phyloP scores from a whole-genome alignment of 2,329 filamentous ascomycete species.

The Fusarium haematococcum region DNA sequence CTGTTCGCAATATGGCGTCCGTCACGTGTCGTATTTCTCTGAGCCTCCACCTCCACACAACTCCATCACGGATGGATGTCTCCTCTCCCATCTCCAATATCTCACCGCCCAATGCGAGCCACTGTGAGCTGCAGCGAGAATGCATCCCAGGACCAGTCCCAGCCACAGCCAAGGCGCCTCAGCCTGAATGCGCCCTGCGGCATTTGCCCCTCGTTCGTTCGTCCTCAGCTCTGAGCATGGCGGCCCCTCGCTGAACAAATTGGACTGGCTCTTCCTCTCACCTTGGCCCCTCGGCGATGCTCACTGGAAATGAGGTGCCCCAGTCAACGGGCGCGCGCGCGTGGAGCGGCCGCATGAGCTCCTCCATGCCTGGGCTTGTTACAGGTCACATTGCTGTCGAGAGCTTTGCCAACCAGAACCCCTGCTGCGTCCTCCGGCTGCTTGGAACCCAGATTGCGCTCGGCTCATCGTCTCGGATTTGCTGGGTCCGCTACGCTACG shows the following conservation, averaged over 20 bases:
- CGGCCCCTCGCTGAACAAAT: not conserved
- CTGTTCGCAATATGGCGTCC: conserved; percentile 16
- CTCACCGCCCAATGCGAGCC: conserved; percentile 29
- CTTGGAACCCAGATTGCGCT: conserved; percentile 42
- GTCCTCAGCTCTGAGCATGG: not conserved
- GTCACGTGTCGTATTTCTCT: conserved; percentile 26
- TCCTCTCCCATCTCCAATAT: conserved; percentile 1
- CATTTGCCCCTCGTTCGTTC: conserved; percentile 6
- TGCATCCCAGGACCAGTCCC: conserved; percentile 13
- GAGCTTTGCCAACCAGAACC: conserved; percentile 34
- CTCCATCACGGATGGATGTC: not conserved
- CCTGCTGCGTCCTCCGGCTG: conserved; percentile 35
- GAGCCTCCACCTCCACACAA: conserved; percentile 22
- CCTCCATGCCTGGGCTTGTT: conserved; percentile 31
- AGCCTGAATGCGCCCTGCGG: not conserved
- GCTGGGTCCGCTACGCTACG: conserved; percentile 24
- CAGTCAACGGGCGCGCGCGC: conserved; percentile 32
- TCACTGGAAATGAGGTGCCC: conserved; percentile 36
- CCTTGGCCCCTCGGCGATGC: conserved; percentile 1
- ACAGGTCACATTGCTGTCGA: conserved; percentile 41
- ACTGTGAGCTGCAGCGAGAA: conserved; percentile 24
- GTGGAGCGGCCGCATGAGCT: conserved; percentile 43
- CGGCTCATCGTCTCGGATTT: conserved; percentile 36
- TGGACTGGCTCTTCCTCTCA: not conserved
- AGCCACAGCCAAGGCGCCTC: conserved; percentile 25